Base-by-base conservation (phyloP, 2,329 filamentous ascomycete genomes). In the Sodiomyces alkalinus region DNA sequence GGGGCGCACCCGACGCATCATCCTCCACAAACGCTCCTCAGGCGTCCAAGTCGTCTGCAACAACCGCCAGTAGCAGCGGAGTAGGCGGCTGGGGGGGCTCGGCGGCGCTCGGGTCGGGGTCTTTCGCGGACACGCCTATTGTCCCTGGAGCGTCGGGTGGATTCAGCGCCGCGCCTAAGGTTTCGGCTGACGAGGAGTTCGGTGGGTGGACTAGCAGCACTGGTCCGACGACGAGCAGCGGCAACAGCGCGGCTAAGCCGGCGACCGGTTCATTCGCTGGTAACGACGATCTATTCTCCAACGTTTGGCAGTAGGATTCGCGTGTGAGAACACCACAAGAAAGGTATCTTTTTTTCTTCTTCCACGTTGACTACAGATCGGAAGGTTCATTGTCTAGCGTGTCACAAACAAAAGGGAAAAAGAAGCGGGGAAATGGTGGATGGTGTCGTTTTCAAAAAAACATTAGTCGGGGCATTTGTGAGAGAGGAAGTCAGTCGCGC, bases 181-280 rank as follows among this genome's bases (percentile, higher is more conserved):
- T 93, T 3, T 67, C 80, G 19, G 79, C 81, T 0, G 87, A 96
- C 43, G 87, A 96, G 52, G 87, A 96, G 47, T 96, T 94, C 57
- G 87, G 87, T 13, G 86, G 87, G 9, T 96, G 87, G 87, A 74
- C 81, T 26, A 92, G 82, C 64, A 57, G 76, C 68, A 44, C 67
- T 40, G 41, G 61, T 55, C 20, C 55, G 61, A 45, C 58, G 13
- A 48, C 48, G 23, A 17, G 20, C 10, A 22, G 20, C 15, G 51
- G 49, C 27, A 51, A 51, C 15, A 46, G 53, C 17, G 44, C 52
- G 10, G 54, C 64, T 27, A 69, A 79, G 53, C 58, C 74, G 19
- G 55, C 31, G 9, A 15, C 65, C 16, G 56, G 63, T 14, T 68
- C 68, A 10, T 70, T 76, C 40, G 74, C 68, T 13, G 71, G 64